Percentiles rank a stretch among this genome's conserved stretches.
Evolutionary conservation across 139 green algal species (phyloP).

Genomic region (Pleodorina starrii): DNA sequence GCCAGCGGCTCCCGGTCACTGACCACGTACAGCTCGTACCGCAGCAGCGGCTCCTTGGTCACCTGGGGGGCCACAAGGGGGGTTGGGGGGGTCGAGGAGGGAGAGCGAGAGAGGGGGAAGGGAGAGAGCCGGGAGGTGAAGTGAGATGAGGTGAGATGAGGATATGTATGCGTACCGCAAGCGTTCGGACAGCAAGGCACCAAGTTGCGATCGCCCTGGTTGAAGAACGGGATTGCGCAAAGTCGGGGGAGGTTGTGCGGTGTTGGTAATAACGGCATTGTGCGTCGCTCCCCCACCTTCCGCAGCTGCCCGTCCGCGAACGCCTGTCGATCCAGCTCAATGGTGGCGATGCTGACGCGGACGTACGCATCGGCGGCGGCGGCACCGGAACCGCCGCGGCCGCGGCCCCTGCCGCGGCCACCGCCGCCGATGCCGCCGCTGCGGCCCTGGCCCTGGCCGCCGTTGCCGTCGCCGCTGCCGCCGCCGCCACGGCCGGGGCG

Average conservation of each 20-base stretch:
- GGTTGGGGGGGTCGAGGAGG: background rate
- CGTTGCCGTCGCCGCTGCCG: background rate
- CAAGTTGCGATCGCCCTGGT: too few relatives aligned
- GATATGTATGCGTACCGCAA: too few relatives aligned
- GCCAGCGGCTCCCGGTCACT: constrained; percentile 10
- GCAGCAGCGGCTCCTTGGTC: constrained; percentile 16
- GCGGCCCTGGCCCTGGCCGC: too few relatives aligned
- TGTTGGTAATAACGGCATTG: too few relatives aligned
- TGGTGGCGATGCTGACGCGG: constrained; percentile 26
- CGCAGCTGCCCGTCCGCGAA: background rate
- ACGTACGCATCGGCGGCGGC: background rate
- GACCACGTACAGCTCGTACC: constrained; percentile 39
- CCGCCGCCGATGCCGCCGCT: too few relatives aligned
- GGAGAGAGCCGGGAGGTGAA: background rate
- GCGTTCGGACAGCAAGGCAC: too few relatives aligned
- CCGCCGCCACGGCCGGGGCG: too few relatives aligned
- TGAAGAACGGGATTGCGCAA: too few relatives aligned
- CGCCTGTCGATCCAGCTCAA: background rate
- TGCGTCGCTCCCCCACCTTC: background rate
- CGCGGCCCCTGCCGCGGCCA: too few relatives aligned
- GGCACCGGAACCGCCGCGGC: background rate
- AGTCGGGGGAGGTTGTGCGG: too few relatives aligned
- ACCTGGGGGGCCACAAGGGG: background rate
- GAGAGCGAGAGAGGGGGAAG: background rate
- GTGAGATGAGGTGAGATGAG: background rate